A percentile compares a stretch with the other conserved stretches of the same genome.
Conservation (phyloP, 2,329 filamentous ascomycete genomes). For the Arachnopeziza araneosa region DNA sequence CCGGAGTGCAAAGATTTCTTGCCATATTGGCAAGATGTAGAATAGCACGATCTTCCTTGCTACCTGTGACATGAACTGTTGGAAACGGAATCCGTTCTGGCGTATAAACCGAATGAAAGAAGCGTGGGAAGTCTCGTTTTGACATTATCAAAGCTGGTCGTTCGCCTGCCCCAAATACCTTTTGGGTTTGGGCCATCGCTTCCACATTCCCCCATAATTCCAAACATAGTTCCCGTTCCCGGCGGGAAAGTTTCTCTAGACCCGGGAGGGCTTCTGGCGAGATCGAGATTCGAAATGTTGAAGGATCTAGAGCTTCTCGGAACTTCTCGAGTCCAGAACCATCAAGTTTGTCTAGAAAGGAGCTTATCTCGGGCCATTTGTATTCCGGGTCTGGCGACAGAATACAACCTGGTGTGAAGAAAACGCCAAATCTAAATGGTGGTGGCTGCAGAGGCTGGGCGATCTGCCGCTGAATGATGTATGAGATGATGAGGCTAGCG, state of each 20-base stretch:
- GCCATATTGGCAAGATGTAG: conserved; percentile 2
- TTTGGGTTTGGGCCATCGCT: conserved; percentile 4
- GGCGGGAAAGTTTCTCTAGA: background rate
- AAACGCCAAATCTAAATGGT: conserved; percentile 4
- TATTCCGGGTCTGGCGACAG: conserved; percentile 3
- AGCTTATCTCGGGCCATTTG: conserved; percentile 1
- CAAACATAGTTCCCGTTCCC: conserved; percentile 2
- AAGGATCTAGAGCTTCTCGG: background rate
- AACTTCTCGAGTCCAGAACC: conserved; percentile 1
- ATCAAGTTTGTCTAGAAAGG: conserved; percentile 6
- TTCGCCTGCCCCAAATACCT: conserved; percentile 2
- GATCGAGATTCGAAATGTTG: background rate
- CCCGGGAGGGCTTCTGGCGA: background rate
- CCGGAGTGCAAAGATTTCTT: conserved; percentile 1
- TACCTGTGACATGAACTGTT: conserved; percentile 5
- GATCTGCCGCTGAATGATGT: conserved; percentile 3
- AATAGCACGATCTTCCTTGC: conserved; percentile 2
- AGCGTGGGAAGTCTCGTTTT: conserved; percentile 4
- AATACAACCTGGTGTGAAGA: conserved; percentile 5
- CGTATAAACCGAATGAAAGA: conserved; percentile 7
- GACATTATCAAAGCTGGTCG: background rate
- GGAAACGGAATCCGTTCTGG: conserved; percentile 1
- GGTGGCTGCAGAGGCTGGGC: background rate
- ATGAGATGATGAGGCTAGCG: conserved; percentile 5
- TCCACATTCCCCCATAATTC: background rate